These are phyloP conservation scores for Paramecium primaurelia DNA, from an alignment of 73 alveolate species.

Conservation along the genomic window DNA sequence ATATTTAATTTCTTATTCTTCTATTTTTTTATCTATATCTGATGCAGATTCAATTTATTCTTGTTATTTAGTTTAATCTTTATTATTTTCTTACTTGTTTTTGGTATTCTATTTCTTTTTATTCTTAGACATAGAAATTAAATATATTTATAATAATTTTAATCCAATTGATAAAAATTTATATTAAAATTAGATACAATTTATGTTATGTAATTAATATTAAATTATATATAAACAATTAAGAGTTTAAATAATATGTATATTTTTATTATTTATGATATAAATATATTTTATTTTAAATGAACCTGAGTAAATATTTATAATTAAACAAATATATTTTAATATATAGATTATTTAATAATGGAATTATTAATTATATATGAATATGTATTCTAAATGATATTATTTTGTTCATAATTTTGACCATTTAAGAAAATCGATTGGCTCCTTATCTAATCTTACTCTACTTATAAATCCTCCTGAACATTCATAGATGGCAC, in stretches of 20 bases:
- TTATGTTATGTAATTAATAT: background rate
- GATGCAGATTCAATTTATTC: background rate
- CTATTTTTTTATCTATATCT: background rate
- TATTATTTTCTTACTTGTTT: background rate
- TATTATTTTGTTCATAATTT: background rate
- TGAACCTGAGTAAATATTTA: background rate
- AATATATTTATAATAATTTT: background rate
- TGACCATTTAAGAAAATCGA: background rate
- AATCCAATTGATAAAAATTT: background rate
- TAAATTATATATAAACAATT: too few species aligned
- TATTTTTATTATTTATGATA: too few species aligned
- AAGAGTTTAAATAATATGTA: too few species aligned
- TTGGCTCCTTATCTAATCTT: background rate
- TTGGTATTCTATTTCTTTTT: background rate
- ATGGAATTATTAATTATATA: background rate
- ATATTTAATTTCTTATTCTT: background rate
- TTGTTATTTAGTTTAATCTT: background rate
- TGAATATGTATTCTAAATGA: background rate
- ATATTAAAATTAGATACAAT: background rate
- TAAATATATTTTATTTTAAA: too few species aligned
- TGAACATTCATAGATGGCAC: constrained; percentile 51
- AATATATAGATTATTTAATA: background rate
- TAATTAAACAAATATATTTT: too few species aligned
- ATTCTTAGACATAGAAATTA: background rate
- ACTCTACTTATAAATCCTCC: constrained; percentile 54